phyloP scores from a whole-genome alignment of 495 filamentous ascomycete genomes.

The Hyphodiscus hymeniophilus region DNA sequence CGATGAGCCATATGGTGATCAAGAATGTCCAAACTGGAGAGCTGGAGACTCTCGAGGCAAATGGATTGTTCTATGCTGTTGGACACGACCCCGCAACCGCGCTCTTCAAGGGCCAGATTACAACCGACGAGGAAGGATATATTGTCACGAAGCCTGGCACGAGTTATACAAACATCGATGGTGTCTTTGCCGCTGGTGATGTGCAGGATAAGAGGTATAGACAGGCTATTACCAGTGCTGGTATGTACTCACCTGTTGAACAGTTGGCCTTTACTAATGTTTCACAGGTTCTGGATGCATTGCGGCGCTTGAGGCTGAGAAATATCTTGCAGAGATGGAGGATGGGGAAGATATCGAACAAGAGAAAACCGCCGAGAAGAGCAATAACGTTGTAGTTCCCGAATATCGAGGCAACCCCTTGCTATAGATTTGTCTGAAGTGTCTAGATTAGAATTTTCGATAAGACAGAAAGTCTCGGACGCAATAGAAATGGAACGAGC shows the following conservation, averaged over 20 bases:
- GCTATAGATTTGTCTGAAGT: conserved; percentile 33
- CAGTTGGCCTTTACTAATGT: conserved; percentile 26
- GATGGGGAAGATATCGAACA: conserved; percentile 32
- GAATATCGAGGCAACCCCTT: conserved; percentile 59
- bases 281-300: conserved; percentile 78
- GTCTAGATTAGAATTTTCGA: too few species aligned
- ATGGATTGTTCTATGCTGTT: conserved; percentile 94
- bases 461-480: too few species aligned
- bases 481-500: too few species aligned
- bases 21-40: conserved; percentile 72
- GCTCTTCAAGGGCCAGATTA: conserved; percentile 78
- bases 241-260: conserved; percentile 43
- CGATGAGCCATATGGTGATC: conserved; percentile 79
- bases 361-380: conserved; percentile 25
- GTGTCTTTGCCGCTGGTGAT: conserved; percentile 94
- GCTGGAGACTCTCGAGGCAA: conserved; percentile 75
- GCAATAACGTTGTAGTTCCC: conserved; percentile 33
- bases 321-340: conserved; percentile 74
- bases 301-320: conserved; percentile 91
- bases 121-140: conserved; percentile 82
- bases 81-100: conserved; percentile 90
- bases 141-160: conserved; percentile 84
- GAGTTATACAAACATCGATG: conserved; percentile 77
- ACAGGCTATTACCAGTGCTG: conserved; percentile 95
- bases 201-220: conserved; percentile 98